These are phyloP conservation scores for Tetrastigma voinierianum DNA, from an alignment of 164 flowering plant genomes.

Conservation along the genomic window DNA sequence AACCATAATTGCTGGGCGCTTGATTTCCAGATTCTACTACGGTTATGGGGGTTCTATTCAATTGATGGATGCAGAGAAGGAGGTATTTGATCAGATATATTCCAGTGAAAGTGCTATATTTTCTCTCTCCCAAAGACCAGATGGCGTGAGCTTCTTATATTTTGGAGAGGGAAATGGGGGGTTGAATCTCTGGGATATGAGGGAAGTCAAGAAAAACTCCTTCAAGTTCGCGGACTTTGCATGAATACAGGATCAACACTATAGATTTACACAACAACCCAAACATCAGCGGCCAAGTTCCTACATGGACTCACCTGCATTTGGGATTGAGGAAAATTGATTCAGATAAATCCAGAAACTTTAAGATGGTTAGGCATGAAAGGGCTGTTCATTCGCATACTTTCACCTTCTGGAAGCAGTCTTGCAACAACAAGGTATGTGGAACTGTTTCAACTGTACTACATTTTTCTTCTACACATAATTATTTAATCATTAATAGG, in stretches of 20 bases:
- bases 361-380: constrained; percentile 42
- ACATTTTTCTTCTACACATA: neutral
- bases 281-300: constrained; percentile 84
- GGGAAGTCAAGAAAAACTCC: constrained; percentile 43
- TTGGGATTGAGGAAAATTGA: constrained; percentile 80
- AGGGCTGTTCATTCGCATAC: constrained; percentile 82
- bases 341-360: constrained; percentile 26
- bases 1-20: constrained; percentile 4
- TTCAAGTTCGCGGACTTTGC: constrained; percentile 48
- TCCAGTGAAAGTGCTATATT: constrained; percentile 47
- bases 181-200: constrained; percentile 60
- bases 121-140: constrained; percentile 54
- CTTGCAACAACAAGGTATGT: constrained; percentile 86
- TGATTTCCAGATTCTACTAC: constrained; percentile 59
- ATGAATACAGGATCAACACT: constrained; percentile 68
- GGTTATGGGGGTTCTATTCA: constrained; percentile 76
- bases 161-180: constrained; percentile 70
- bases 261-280: constrained; percentile 65
- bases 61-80: constrained; percentile 76
- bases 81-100: constrained; percentile 59
- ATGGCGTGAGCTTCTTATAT: constrained; percentile 46
- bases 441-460: neutral
- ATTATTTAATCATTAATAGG: too few species aligned
- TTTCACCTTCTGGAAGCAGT: constrained; percentile 79
- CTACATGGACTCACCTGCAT: constrained; percentile 75